phyloP scores from a whole-genome alignment of 2,329 filamentous ascomycete species.

The Phialemoniopsis sp. region DNA sequence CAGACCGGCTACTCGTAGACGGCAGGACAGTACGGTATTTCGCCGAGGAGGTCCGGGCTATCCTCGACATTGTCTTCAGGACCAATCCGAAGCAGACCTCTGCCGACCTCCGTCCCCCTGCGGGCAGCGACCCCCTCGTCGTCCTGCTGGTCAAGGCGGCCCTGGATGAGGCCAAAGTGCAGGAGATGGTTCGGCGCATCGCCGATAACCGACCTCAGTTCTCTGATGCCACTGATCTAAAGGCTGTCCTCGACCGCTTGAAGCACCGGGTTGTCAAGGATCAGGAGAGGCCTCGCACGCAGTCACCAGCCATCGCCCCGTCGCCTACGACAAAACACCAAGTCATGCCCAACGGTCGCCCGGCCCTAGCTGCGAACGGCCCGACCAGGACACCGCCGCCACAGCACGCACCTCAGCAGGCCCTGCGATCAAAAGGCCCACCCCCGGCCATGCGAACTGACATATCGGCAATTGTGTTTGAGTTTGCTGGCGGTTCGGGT shows the following conservation, averaged over 20 bases:
- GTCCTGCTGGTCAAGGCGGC: conserved; percentile 54
- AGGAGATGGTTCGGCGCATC: conserved; percentile 49
- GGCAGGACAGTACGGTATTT: conserved; percentile 55
- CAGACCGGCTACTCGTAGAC: conserved; percentile 51
- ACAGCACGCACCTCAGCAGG: conserved; percentile 37
- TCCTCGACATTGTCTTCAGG: conserved; percentile 53
- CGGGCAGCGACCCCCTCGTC: conserved; percentile 50
- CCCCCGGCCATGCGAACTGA: conserved; percentile 51
- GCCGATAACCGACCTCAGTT: conserved; percentile 45
- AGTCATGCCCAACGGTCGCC: conserved; percentile 25
- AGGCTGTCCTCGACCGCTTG: conserved; percentile 45
- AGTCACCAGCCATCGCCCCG: conserved; percentile 13
- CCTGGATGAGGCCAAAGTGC: conserved; percentile 44
- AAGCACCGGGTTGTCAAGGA: conserved; percentile 35
- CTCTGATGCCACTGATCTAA: conserved; percentile 50
- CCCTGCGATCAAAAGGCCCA: conserved; percentile 57
- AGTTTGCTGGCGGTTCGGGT: conserved; percentile 62
- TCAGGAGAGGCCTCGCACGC: conserved; percentile 7
- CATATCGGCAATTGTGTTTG: conserved; percentile 63
- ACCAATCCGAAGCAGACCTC: conserved; percentile 56
- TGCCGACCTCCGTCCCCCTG: conserved; percentile 46
- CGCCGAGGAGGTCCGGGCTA: conserved; percentile 53
- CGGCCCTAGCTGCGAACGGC: conserved; percentile 3
- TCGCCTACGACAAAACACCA: conserved; percentile 17
- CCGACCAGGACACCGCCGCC: conserved; percentile 4